Evolutionary conservation across 2,329 filamentous ascomycete genomes (phyloP).

Genomic region (Ophiostoma triangulosporum): DNA sequence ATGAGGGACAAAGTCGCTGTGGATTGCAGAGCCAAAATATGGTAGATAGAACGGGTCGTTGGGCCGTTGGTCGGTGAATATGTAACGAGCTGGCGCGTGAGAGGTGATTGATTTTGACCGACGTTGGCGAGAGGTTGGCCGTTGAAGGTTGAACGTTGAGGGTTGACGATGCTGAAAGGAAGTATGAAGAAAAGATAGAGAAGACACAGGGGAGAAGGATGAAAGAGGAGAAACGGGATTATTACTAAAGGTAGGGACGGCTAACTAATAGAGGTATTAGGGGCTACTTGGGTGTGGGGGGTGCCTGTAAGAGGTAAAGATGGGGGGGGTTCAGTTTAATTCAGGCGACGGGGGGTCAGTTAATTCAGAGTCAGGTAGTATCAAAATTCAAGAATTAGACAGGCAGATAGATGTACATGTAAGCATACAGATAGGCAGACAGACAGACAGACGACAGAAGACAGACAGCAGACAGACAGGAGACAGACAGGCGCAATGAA

Average conservation of each 20-base stretch:
- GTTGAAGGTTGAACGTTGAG: background rate
- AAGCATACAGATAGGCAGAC: background rate
- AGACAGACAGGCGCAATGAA: background rate
- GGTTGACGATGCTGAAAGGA: background rate
- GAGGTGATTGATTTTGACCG: too few species aligned
- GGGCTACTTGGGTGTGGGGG: background rate
- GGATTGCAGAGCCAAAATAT: too few species aligned
- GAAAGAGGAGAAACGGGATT: constrained; percentile 3
- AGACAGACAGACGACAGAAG: background rate
- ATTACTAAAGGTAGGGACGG: background rate
- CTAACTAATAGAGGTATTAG: background rate
- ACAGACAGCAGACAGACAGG: background rate
- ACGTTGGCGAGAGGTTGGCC: background rate
- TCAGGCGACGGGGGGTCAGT: too few species aligned
- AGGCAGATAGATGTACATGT: background rate
- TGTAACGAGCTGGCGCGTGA: too few species aligned
- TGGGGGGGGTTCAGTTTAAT: too few species aligned
- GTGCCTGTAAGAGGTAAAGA: background rate
- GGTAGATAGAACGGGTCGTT: too few species aligned
- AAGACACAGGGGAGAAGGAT: background rate
- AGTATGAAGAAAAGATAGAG: background rate
- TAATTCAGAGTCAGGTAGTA: too few species aligned
- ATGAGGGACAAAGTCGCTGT: too few species aligned
- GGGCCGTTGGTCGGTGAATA: too few species aligned
- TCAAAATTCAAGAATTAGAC: too few species aligned